These are phyloP conservation scores for Aspergillus taichungensis DNA, from an alignment of 495 filamentous ascomycete species.

Conservation along the genomic window DNA sequence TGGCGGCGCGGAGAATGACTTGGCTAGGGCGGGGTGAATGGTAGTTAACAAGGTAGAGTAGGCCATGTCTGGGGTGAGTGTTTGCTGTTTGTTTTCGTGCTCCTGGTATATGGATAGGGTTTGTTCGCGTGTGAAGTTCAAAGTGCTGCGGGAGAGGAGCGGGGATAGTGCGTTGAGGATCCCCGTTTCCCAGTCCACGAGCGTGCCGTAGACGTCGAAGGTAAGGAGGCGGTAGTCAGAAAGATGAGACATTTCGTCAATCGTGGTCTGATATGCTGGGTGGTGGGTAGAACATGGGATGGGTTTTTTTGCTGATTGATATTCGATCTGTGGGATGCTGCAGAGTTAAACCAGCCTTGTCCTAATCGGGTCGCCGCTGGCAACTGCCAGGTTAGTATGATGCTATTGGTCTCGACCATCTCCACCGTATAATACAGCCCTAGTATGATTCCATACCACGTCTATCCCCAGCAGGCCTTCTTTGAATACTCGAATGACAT, in stretches of 20 bases:
- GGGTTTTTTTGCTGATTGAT: too few relatives aligned
- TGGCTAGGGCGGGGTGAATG: constrained; percentile 39
- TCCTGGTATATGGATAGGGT: constrained; percentile 30
- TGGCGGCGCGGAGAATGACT: constrained; percentile 27
- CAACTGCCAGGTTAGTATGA: too few relatives aligned
- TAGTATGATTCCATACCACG: too few relatives aligned
- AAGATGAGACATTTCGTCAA: constrained; percentile 20
- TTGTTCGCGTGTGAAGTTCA: constrained; percentile 33
- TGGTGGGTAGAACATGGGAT: too few relatives aligned
- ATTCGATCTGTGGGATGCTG: too few relatives aligned
- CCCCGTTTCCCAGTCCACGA: constrained; percentile 65
- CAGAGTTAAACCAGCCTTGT: too few relatives aligned
- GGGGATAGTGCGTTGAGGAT: constrained; percentile 33
- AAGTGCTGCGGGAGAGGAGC: constrained; percentile 29
- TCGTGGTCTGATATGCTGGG: too few relatives aligned
- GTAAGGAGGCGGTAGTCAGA: constrained; percentile 43
- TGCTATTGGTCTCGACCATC: too few relatives aligned
- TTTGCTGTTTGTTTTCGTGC: constrained; percentile 39
- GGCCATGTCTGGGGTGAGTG: constrained; percentile 38
- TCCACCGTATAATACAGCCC: too few relatives aligned
- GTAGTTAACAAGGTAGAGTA: constrained; percentile 50
- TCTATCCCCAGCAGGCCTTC: too few relatives aligned
- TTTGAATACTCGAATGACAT: too few relatives aligned
- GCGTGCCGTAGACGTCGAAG: constrained; percentile 80
- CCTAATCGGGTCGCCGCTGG: too few relatives aligned